phyloP scores from a whole-genome alignment of 305 asterid genomes.

The Solanum aculeatissimum region DNA sequence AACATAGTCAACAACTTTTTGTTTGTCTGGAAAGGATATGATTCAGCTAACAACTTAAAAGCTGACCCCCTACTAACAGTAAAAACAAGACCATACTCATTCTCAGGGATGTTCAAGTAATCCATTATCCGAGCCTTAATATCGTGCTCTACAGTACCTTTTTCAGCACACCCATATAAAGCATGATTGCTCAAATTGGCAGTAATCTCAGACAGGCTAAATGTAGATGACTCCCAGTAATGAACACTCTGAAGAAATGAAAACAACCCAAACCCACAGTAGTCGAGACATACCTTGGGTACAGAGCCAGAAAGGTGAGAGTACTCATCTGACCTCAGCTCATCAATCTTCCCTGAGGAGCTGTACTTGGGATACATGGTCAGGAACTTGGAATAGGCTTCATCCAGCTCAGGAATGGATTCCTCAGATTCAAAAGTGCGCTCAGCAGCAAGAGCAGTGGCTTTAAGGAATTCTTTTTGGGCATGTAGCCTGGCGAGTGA shows the following conservation, averaged over 20 bases:
- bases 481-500: slow-evolving; percentile 80
- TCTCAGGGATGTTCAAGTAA: slow-evolving; percentile 91
- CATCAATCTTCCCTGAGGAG: slow-evolving; percentile 76
- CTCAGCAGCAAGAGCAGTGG: slow-evolving; percentile 92
- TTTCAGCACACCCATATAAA: slow-evolving; percentile 84
- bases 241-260: slow-evolving; percentile 76
- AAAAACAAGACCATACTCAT: slow-evolving; percentile 89
- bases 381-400: slow-evolving; percentile 69
- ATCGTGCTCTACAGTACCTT: slow-evolving; percentile 76
- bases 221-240: slow-evolving; percentile 83
- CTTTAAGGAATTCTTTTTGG: slow-evolving; percentile 77
- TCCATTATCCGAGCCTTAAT: slow-evolving; percentile 81
- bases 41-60: slow-evolving; percentile 74
- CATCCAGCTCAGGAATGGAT: slow-evolving; percentile 52
- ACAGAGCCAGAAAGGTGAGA: slow-evolving; percentile 50
- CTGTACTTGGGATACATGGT: slow-evolving; percentile 85
- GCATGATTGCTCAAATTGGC: slow-evolving; percentile 94
- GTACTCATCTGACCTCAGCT: slow-evolving; percentile 72
- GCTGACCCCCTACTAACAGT: slow-evolving; percentile 97
- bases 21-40: slow-evolving; percentile 86
- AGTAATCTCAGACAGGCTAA: slow-evolving; percentile 85
- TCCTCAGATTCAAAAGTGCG: slow-evolving; percentile 46
- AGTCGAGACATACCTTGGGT: slow-evolving; percentile 85
- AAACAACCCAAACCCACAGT: slow-evolving; percentile 95
- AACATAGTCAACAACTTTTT: slow-evolving; percentile 86